Percentiles rank a stretch among this genome's conserved stretches.
These are phyloP conservation scores for Gracilariopsis chorda DNA, from an alignment of 23 red algal genomes.

Conservation along the genomic window DNA sequence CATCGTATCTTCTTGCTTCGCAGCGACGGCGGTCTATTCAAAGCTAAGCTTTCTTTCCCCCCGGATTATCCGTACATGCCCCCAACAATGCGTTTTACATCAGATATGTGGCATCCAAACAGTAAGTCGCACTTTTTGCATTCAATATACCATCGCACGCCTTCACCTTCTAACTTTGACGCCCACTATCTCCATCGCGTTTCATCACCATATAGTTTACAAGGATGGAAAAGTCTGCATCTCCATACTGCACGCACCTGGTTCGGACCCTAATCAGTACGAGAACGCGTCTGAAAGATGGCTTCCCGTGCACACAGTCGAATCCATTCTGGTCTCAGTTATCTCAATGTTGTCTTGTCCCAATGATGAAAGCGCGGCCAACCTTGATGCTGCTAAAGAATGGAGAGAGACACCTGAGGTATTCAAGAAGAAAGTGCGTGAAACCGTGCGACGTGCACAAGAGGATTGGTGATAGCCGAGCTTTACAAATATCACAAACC, in stretches of 20 bases:
- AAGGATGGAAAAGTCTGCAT: constrained; percentile 96
- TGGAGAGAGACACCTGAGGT: constrained; percentile 88
- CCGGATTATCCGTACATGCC: constrained; percentile 96
- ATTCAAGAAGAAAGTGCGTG: constrained; percentile 92
- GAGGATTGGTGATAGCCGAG: constrained; percentile 69
- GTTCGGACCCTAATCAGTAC: constrained; percentile 93
- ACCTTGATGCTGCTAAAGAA: constrained; percentile 98
- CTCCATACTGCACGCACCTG: constrained; percentile 94
- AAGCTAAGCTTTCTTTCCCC: constrained; percentile 92
- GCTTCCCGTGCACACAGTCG: constrained; percentile 96
- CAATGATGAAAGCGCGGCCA: constrained; percentile 97
- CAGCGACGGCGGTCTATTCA: constrained; percentile 97
- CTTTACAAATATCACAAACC: not conserved
- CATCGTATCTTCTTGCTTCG: not conserved
- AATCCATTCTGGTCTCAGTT: constrained; percentile 92
- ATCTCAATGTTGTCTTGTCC: constrained; percentile 96
- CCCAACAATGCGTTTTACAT: constrained; percentile 90
- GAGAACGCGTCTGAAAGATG: constrained; percentile 96
- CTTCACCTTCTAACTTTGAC: not conserved
- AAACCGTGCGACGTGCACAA: constrained; percentile 80
- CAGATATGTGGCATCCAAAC: constrained; percentile 99
- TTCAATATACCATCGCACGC: not conserved
- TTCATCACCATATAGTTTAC: constrained; percentile 69
- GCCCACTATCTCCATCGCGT: not conserved
- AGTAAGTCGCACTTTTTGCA: constrained; percentile 35